These are phyloP conservation scores for Lenzites betulinus DNA, from an alignment of 768 basidiomycete species.

Conservation along the genomic window DNA sequence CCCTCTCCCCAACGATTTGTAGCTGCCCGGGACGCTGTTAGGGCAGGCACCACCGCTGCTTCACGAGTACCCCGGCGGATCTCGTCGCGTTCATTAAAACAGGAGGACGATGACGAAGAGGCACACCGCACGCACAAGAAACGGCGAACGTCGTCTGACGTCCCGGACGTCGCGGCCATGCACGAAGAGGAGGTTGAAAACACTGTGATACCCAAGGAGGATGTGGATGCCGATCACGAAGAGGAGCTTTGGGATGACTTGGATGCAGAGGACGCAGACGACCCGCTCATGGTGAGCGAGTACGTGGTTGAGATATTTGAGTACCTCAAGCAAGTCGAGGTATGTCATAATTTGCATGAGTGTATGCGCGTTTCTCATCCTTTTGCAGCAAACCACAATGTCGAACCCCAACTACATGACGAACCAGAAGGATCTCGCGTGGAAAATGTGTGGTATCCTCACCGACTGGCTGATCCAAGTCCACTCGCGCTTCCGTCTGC, in stretches of 20 bases:
- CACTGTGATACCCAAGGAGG: constrained; percentile 40
- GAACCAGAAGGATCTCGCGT: constrained; percentile 77
- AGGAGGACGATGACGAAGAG: constrained; percentile 56
- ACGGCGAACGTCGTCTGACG: constrained; percentile 70
- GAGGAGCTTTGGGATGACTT: constrained; percentile 84
- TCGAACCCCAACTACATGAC: constrained; percentile 87
- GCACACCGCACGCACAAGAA: constrained; percentile 68
- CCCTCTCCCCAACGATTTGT: constrained; percentile 32
- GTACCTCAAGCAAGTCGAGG: constrained; percentile 87
- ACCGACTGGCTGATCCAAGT: constrained; percentile 95
- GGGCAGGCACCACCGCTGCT: constrained; percentile 17
- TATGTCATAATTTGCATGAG: constrained; percentile 34
- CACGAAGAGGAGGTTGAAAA: constrained; percentile 41
- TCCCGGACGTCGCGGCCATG: constrained; percentile 46
- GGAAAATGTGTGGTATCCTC: constrained; percentile 87
- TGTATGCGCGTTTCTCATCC: constrained; percentile 21
- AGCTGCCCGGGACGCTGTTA: constrained; percentile 26
- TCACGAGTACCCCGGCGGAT: constrained; percentile 17
- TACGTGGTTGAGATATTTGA: constrained; percentile 94
- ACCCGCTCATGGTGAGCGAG: constrained; percentile 96
- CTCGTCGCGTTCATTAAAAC: constrained; percentile 21
- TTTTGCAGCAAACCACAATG: constrained; percentile 65
- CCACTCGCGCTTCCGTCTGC: constrained; percentile 80
- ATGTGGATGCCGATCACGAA: constrained; percentile 67
- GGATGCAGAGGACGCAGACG: constrained; percentile 88